These are phyloP conservation scores for Didymosphaeria variabile DNA, from an alignment of 2,329 filamentous ascomycete genomes.

Conservation along the genomic window DNA sequence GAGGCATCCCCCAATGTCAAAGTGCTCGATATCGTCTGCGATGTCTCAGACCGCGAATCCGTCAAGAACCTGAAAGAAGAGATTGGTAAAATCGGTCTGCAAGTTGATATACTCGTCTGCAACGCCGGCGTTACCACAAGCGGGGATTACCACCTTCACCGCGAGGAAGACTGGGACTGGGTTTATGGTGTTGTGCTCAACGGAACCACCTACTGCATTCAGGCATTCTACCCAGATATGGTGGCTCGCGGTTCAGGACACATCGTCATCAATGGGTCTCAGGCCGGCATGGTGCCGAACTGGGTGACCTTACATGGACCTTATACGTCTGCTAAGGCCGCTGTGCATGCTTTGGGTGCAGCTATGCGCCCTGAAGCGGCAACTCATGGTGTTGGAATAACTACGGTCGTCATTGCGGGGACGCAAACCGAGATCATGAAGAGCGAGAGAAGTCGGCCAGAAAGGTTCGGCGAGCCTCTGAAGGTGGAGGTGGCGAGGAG, in stretches of 20 bases:
- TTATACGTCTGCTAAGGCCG: constrained; percentile 28
- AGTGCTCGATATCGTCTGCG: constrained; percentile 28
- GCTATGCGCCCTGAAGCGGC: constrained; percentile 25
- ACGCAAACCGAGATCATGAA: constrained; percentile 26
- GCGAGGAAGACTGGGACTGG: constrained; percentile 25
- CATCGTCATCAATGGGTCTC: constrained; percentile 23
- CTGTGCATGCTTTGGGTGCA: constrained; percentile 24
- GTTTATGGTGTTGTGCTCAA: constrained; percentile 24
- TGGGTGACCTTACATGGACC: constrained; percentile 26
- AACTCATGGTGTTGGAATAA: constrained; percentile 23
- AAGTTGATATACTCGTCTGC: constrained; percentile 28
- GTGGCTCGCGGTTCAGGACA: constrained; percentile 21
- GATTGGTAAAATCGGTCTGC: constrained; percentile 21
- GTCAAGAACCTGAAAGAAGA: constrained; percentile 24
- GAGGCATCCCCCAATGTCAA: constrained; percentile 19
- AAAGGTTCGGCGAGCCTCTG: constrained; percentile 23
- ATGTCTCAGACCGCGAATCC: constrained; percentile 23
- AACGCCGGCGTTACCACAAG: constrained; percentile 27
- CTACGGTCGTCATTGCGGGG: constrained; percentile 24
- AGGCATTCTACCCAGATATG: constrained; percentile 27
- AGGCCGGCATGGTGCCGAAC: constrained; percentile 26
- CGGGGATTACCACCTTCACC: constrained; percentile 20
- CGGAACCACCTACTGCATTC: constrained; percentile 23
- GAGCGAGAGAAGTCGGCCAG: constrained; percentile 26
- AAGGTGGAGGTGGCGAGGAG: constrained; percentile 19